Base-by-base conservation (phyloP, 306 rosid species). In the Quercus dentata region DNA sequence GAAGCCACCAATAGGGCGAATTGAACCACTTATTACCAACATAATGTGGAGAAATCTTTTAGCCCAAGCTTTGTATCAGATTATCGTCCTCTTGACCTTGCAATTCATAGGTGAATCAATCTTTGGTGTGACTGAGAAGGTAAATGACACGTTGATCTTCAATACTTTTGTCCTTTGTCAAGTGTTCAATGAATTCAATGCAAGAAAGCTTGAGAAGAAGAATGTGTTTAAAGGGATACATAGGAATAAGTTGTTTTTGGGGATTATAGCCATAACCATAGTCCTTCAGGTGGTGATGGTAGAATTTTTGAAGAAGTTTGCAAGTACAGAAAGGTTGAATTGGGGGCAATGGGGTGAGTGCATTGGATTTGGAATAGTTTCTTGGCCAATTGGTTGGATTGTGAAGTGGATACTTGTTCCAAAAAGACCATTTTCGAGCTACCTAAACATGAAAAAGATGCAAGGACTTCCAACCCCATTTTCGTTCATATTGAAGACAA, bases 21-120 rank as follows among this genome's bases (percentile, higher is more conserved):
- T 78, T 0, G 78, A 78, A 75, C 85, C 76, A 0, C 73, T 85
- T 51, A 78, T 85, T 28, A 77, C 88, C 55, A 69, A 69, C 78
- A 67, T 75, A 35, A 78, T 85, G 83, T 81, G 81, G 88, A 74
- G 64, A 64, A 85, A 81, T 64, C n/a, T 81, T 21, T 54, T 81
- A 6, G 30, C 59, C 6, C 78, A 81, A 46, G 80, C 85, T 9
- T 51, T 81, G 10, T 85, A 81, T 49, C 85, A 81, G 73, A 49
- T 81, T 59, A 63, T 41, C 4, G 59, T 78, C 4, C 73, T 85
- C 31, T 6, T 85, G 17, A 25, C 72, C 28, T 23, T 81, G 23
- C 85, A 81, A 65, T 85, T 85, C 68, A 69, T 46, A 23, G 85
- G 83, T 11, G 44, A 21, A 35, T 69, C 78, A 8, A 78, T 81